Evolutionary conservation across 208 protist species (phyloP), one percentile per base, ranked within the genome.

Genomic region (Angomonas ambiguus): DNA sequence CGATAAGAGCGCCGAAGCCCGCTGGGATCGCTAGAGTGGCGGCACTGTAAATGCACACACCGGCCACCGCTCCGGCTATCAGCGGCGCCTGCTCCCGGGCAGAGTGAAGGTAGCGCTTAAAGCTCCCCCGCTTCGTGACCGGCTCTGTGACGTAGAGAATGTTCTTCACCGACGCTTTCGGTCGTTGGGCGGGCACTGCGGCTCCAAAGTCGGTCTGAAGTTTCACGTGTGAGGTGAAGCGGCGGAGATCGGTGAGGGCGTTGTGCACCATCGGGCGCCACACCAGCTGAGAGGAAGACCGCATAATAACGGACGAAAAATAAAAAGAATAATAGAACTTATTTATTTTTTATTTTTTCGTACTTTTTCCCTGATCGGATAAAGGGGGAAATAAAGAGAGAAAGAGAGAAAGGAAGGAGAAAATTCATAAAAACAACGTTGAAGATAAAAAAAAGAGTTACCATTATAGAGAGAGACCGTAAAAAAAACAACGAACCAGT

Each of bases 21-120:
- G 83, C 74, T 2, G 91, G 91, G 62, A 94, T 94, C 38, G 84
- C 85, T 28, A 96, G 82, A 6, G 91, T 94, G 18, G 86, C 85
- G 33, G 72, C 73, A 59, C 85, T 88, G 78, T 93, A 94, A 24
- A 93, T 42, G 34, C 67, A 76, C 20, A 93, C 85, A 27, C 87
- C 81, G 2, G 62, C 65, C 1, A 94, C 79, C 22, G 91, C 86
- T 18, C 83, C 79, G 0, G 71, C 79, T 48, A 95, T 91, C 59
- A 73, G 79, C 24, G 73, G 74, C 24, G 65, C 48, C 73, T 95
- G 76, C 4, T 75, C 73, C 6, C 64, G 51, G 0, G 85, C 86
- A 8, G 77, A 66, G 24, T 60, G 62, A 1, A 95, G 10, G 71
- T 83, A 95, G 13, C 85, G 81, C 13, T 10, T 33, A 63, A 95